Conservation (phyloP, 768 basidiomycete species). For the Pisolithus microcarpus region DNA sequence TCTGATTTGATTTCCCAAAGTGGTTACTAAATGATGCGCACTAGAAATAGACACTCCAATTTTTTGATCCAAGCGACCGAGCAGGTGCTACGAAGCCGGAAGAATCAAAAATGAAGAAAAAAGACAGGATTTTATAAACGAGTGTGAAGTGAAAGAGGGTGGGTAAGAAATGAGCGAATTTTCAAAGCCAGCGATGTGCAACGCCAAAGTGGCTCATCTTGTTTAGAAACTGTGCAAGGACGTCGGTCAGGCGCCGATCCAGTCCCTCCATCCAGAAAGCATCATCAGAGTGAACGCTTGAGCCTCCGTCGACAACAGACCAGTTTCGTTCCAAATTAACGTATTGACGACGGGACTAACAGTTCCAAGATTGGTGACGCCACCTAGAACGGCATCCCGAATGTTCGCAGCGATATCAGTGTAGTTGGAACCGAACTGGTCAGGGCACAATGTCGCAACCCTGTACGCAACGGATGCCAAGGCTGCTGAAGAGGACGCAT, state of each 20-base stretch:
- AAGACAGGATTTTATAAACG: too few relatives aligned
- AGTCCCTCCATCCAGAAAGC: conserved; percentile 16
- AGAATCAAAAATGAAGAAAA: too few relatives aligned
- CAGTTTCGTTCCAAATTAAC: conserved; percentile 21
- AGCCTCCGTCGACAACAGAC: conserved; percentile 12
- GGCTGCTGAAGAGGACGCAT: conserved; percentile 29
- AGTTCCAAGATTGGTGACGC: conserved; percentile 30
- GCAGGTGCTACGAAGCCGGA: too few relatives aligned
- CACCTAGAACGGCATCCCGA: conserved; percentile 24
- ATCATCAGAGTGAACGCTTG: conserved; percentile 16
- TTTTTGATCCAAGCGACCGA: too few relatives aligned
- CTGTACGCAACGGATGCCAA: conserved; percentile 21
- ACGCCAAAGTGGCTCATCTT: too few relatives aligned
- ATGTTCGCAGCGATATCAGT: conserved; percentile 24
- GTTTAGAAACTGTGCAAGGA: not conserved
- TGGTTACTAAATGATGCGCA: too few relatives aligned
- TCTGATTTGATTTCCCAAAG: too few relatives aligned
- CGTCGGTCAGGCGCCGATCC: not conserved
- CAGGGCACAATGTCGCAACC: conserved; percentile 22
- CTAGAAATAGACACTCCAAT: too few relatives aligned
- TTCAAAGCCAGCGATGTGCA: too few relatives aligned
- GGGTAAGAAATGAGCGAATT: too few relatives aligned
- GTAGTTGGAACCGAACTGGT: conserved; percentile 25
- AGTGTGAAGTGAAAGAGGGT: too few relatives aligned
- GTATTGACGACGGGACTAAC: conserved; percentile 33